Conservation (phyloP, 164 flowering plant genomes). For the Vitis rotundifolia region DNA sequence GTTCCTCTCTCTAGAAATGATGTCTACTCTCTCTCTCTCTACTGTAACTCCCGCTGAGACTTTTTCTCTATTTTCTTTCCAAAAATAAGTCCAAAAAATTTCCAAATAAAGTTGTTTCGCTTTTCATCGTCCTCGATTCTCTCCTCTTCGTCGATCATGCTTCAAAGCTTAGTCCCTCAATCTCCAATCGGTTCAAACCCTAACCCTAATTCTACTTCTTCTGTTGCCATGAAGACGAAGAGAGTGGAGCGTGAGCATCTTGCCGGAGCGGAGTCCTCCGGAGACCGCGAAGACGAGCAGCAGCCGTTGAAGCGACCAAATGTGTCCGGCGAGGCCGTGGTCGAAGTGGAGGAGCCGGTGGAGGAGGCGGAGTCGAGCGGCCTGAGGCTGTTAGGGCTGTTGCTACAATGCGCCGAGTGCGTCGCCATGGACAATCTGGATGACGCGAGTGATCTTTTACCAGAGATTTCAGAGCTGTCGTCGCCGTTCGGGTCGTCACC, state of each 20-base stretch:
- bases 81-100: conserved; percentile 1
- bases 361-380: conserved; percentile 36
- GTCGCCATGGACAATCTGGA: conserved; percentile 67
- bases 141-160: conserved; percentile 27
- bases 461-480: conserved; percentile 69
- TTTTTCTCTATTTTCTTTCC: conserved; percentile 18
- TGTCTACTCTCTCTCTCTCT: neutral
- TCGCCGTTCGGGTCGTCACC: conserved; percentile 89
- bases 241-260: conserved; percentile 26
- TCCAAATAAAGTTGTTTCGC: conserved; percentile 12
- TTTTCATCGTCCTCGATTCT: conserved; percentile 19
- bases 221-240: conserved; percentile 39
- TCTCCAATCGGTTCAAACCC: conserved; percentile 22
- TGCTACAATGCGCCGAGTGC: conserved; percentile 87
- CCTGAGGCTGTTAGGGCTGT: conserved; percentile 57
- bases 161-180: conserved; percentile 38
- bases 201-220: conserved; percentile 7
- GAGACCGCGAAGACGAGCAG: conserved; percentile 2
- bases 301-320: conserved; percentile 15
- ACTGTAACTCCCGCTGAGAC: conserved; percentile 5
- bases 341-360: conserved; percentile 3
- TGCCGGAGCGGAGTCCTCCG: conserved; percentile 11
- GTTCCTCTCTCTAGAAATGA: too few relatives aligned
- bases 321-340: conserved; percentile 6
- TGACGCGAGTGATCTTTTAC: conserved; percentile 67